These are phyloP conservation scores for Lodderomyces margitis DNA, from an alignment of 1,139 yeast species.

Conservation along the genomic window DNA sequence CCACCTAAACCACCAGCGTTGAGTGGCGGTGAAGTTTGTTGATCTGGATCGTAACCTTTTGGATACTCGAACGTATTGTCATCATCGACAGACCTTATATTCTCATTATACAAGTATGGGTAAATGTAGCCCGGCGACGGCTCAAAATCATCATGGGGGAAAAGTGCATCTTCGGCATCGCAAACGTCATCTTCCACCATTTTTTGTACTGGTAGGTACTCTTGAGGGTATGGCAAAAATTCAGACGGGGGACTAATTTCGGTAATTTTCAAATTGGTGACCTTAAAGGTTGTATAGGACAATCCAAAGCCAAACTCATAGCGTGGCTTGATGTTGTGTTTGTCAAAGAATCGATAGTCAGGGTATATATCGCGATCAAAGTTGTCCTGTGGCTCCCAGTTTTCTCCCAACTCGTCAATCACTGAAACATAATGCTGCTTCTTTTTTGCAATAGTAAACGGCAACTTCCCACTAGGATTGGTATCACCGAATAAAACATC, in stretches of 20 bases:
- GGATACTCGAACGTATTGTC: slow-evolving; percentile 50
- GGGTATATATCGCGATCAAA: slow-evolving; percentile 49
- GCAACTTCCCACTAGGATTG: slow-evolving; percentile 62
- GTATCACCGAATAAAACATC: slow-evolving; percentile 54
- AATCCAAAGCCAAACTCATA: slow-evolving; percentile 64
- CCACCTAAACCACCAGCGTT: slow-evolving; percentile 64
- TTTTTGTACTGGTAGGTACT: slow-evolving; percentile 41
- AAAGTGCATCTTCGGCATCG: slow-evolving; percentile 56
- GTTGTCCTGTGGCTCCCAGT: slow-evolving; percentile 46
- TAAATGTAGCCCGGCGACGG: slow-evolving; percentile 54
- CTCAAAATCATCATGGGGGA: slow-evolving; percentile 53
- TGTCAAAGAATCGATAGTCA: slow-evolving; percentile 58
- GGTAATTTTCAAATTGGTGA: slow-evolving; percentile 37
- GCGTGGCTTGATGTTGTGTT: slow-evolving; percentile 53
- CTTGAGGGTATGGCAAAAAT: slow-evolving; percentile 50
- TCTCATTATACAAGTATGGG: slow-evolving; percentile 49
- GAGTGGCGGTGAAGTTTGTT: slow-evolving; percentile 36
- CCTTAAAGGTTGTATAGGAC: slow-evolving; percentile 50
- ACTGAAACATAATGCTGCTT: slow-evolving; percentile 54
- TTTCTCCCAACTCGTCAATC: slow-evolving; percentile 38
- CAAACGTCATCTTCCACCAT: slow-evolving; percentile 48
- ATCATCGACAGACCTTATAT: slow-evolving; percentile 39
- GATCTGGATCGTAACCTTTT: slow-evolving; percentile 46
- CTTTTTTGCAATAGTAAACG: slow-evolving; percentile 61
- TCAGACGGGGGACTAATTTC: slow-evolving; percentile 47